Base-by-base conservation (phyloP, 495 filamentous ascomycete species). In the Diplogelasinospora grovesii region DNA sequence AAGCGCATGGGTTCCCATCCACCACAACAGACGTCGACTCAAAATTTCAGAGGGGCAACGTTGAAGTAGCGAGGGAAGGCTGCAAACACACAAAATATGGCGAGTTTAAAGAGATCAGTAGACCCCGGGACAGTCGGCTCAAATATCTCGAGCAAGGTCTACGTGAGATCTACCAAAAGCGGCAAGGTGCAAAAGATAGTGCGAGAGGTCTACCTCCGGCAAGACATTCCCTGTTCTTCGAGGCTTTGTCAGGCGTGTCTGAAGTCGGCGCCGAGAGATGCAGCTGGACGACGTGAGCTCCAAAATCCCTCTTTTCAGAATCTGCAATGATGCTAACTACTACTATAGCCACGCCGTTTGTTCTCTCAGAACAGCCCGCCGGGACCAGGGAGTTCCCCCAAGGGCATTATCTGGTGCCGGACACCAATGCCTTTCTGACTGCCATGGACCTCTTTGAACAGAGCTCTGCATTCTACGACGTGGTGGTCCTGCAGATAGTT, bases 131-230 rank as follows among this genome's bases (percentile, higher is more conserved):
- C 79, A 11, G 71, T 77, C 36, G 71, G 78, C n/a, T 69, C 77
- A 34, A 92, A 83, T 61, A 83, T 95, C 41, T 83, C 82, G 31
- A 94, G 82, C 75, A 94, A 97, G 68, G 75, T 92, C 48, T 99
- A 89, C 53, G 83, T 97, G 46, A 72, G 92, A 42, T 95, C 92
- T 20, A 89, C 88, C 13, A 90, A 83, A 61, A 86, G 77, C 62
- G 92, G 92, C 55, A 97, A 95, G 68, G 92, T 97, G 43, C 88
- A 95, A 65, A 98, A 99, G 69, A 89, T 99, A 60, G 93, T 97
- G 44, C 79, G 88, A 32, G 92, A 99, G 70, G 68, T 97, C 38
- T 97, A 99, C 66, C 74, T 99, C 22, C 78, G 92, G 52, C 81
- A 87, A 68, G 93, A 99, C 60, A 97, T 97, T 50, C 92, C 92